Evolutionary conservation across 2,329 filamentous ascomycete species (phyloP).

Genomic region (Penicillium hordei): DNA sequence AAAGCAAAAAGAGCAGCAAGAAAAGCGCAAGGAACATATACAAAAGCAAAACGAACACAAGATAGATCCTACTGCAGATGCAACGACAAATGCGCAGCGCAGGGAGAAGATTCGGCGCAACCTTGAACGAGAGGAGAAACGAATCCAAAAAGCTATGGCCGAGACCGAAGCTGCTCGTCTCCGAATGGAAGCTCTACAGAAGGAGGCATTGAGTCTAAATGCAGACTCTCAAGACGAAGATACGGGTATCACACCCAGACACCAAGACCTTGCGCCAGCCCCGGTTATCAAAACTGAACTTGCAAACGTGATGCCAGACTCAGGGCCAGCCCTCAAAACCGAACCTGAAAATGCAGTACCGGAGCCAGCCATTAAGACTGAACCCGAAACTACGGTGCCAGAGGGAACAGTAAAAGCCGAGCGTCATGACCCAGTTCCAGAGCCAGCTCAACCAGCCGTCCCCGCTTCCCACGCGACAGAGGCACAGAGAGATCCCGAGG

Average conservation of each 20-base stretch:
- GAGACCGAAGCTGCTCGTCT: slow-evolving; percentile 42
- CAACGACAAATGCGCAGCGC: slow-evolving; percentile 38
- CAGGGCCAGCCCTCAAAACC: neutral
- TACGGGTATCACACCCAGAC: neutral
- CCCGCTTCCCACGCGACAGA: neutral
- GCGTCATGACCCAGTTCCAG: neutral
- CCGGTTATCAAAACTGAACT: neutral
- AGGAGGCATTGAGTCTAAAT: slow-evolving; percentile 18
- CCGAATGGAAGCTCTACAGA: slow-evolving; percentile 34
- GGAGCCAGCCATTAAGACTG: neutral
- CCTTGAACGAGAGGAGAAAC: slow-evolving; percentile 66
- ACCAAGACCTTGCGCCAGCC: neutral
- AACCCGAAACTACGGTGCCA: neutral
- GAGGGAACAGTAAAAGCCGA: neutral
- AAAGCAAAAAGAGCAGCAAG: slow-evolving; percentile 38
- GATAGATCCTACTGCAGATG: slow-evolving; percentile 31
- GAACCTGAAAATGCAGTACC: neutral
- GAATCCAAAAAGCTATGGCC: slow-evolving; percentile 47
- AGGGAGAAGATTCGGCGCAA: slow-evolving; percentile 45
- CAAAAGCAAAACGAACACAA: slow-evolving; percentile 28
- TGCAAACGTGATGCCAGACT: neutral
- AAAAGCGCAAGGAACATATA: slow-evolving; percentile 16
- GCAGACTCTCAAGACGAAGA: neutral
- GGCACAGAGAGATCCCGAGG: neutral
- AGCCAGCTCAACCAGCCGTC: neutral